Evolutionary conservation across 352 stramenopile species (phyloP).

Genomic region (Pythium brassicae): DNA sequence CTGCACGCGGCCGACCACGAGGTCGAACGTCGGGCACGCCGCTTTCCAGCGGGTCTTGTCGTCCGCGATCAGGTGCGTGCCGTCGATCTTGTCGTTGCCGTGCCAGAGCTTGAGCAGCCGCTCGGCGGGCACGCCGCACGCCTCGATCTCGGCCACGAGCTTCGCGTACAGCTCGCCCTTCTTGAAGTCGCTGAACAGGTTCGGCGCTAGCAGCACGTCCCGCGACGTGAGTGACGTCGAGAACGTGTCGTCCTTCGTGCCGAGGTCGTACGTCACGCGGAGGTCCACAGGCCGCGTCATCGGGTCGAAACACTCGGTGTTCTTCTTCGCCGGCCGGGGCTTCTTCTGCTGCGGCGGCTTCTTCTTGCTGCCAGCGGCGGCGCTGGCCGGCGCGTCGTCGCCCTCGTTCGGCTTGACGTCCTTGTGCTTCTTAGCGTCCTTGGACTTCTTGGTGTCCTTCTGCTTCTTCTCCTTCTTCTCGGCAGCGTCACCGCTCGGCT

Average conservation of each 20-base stretch:
- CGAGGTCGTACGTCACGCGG: conserved; percentile 66
- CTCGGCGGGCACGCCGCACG: conserved; percentile 60
- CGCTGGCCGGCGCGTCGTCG: not conserved
- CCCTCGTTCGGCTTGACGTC: conserved; percentile 13
- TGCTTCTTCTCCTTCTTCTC: conserved; percentile 15
- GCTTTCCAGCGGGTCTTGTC: conserved; percentile 81
- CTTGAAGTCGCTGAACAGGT: conserved; percentile 74
- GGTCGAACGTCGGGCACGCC: conserved; percentile 73
- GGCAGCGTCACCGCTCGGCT: not conserved
- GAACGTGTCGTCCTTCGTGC: conserved; percentile 46
- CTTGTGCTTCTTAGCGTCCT: conserved; percentile 18
- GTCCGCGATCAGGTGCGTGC: conserved; percentile 91
- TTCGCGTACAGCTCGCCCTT: conserved; percentile 67
- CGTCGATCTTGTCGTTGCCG: conserved; percentile 88
- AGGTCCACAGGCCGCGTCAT: conserved; percentile 68
- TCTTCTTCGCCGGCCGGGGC: conserved; percentile 49
- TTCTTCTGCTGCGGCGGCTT: conserved; percentile 21
- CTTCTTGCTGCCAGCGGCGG: conserved; percentile 10
- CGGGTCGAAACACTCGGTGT: conserved; percentile 74
- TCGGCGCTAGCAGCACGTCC: conserved; percentile 63
- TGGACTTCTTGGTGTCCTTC: conserved; percentile 9
- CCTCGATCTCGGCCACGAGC: conserved; percentile 58
- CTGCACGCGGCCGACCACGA: conserved; percentile 77
- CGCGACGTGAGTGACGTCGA: conserved; percentile 53
- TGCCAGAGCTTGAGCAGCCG: conserved; percentile 80